Evolutionary conservation across 2,329 filamentous ascomycete genomes (phyloP).

Genomic region (Malbranchea zuffiana): DNA sequence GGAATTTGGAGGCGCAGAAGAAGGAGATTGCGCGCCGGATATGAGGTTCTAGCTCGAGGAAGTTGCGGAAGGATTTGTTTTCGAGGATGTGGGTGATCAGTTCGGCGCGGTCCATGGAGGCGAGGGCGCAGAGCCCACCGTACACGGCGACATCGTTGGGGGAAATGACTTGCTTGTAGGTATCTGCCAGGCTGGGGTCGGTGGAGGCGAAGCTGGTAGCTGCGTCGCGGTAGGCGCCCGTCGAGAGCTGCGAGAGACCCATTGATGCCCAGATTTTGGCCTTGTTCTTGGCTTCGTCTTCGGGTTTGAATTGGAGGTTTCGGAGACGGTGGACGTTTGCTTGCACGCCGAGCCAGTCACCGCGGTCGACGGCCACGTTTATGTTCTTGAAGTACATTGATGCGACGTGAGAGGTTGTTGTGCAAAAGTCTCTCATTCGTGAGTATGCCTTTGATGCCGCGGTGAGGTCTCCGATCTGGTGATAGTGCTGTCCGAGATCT

Average conservation of each 20-base stretch:
- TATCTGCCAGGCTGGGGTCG: constrained; percentile 46
- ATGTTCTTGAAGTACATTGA: constrained; percentile 73
- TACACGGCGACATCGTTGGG: constrained; percentile 87
- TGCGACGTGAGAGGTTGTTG: constrained; percentile 67
- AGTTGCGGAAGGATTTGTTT: constrained; percentile 68
- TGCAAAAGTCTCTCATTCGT: constrained; percentile 85
- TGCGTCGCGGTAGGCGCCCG: constrained; percentile 51
- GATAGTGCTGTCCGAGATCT: constrained; percentile 75
- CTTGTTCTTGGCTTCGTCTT: constrained; percentile 47
- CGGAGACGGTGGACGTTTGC: constrained; percentile 49
- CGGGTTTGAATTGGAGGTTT: constrained; percentile 43
- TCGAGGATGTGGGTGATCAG: constrained; percentile 69
- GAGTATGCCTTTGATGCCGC: constrained; percentile 66
- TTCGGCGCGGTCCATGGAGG: constrained; percentile 71
- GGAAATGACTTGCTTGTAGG: constrained; percentile 61
- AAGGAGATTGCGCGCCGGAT: constrained; percentile 80
- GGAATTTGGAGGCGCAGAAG: constrained; percentile 86
- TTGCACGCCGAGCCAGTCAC: constrained; percentile 62
- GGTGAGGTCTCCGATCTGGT: constrained; percentile 62
- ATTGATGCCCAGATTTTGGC: constrained; percentile 55
- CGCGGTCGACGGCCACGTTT: constrained; percentile 61
- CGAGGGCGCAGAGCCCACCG: constrained; percentile 78
- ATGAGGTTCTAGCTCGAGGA: constrained; percentile 86
- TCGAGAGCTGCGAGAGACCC: constrained; percentile 51
- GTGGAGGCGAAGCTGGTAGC: constrained; percentile 59